Evolutionary conservation across 2,329 filamentous ascomycete species (phyloP), one percentile per base, ranked within the genome.

Genomic region (Nigrospora sphaerica): DNA sequence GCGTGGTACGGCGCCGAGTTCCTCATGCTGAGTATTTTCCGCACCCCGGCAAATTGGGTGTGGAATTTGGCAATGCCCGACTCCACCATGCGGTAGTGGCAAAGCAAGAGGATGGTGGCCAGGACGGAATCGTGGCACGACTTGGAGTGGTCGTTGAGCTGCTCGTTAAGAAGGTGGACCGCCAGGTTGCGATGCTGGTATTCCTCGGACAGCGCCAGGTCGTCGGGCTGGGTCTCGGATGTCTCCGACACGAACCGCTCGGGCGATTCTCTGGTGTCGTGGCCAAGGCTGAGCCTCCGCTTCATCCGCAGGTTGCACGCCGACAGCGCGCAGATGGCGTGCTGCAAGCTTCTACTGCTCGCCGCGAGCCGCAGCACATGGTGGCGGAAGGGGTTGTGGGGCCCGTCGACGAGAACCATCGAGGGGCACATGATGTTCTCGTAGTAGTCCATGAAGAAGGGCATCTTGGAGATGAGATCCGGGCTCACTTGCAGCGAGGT

Each of bases 61-160:
- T 90, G 88, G 67, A 96, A 96, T 58, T 92, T 92, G 17, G 88
- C 89, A 54, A 96, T 85, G 3, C 92, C 92, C 1, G 88, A 93
- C 65, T 96, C 91, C 51, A 89, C 93, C 69, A 95, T 90, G 55
- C 95, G 87, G 63, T 95, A 95, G 50, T 96, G 83, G 62, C 90
- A 95, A 4, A 96, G 75, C 10, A 96, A 78, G 35, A 96, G 77
- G 33, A 96, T 81, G 4, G 89, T 95, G 3, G 89, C 91, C 31
- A 96, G 73, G 5, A 93, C 87, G 0, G 88, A 91, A 63, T 96
- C 92, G 55, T 93, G 85, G 45, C 85, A 83, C 5, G 89, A 86
- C 56, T 82, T 83, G 18, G 74, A 71, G 1, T 84, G 78, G 62
- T 95, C 85, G 46, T 88, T 85, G 45, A 97, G 75, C 62, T 95